phyloP scores from a whole-genome alignment of 805 yeast genomes.

The Nakazawaea holstii region DNA sequence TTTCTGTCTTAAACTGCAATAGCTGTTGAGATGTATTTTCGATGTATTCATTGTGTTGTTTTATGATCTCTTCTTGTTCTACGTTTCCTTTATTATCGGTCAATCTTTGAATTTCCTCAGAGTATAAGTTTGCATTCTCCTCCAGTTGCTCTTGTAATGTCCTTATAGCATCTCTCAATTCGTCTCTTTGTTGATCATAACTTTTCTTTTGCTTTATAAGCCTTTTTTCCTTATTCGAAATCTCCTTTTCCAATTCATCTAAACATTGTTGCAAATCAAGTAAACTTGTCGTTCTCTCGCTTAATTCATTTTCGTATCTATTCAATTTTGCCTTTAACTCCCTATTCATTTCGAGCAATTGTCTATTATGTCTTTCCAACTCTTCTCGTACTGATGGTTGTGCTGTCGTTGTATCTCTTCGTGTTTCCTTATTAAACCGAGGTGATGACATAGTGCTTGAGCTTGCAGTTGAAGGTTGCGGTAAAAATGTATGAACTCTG shows the following conservation, averaged over 20 bases:
- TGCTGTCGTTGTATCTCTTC: background rate
- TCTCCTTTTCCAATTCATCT: constrained; percentile 39
- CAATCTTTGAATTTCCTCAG: constrained; percentile 36
- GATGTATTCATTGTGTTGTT: background rate
- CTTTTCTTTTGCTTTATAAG: constrained; percentile 39
- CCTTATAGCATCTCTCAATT: constrained; percentile 54
- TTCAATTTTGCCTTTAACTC: background rate
- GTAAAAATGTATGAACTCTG: constrained; percentile 5
- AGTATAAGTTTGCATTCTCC: constrained; percentile 47
- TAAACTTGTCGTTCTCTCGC: constrained; percentile 39
- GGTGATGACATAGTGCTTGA: background rate
- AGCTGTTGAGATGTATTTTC: background rate
- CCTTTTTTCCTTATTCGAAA: constrained; percentile 39
- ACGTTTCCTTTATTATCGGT: constrained; percentile 14
- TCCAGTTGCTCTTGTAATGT: constrained; percentile 48
- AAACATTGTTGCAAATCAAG: constrained; percentile 39
- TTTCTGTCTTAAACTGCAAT: constrained; percentile 2
- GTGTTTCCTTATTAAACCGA: background rate
- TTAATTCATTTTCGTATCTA: constrained; percentile 25
- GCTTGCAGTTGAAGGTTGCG: background rate
- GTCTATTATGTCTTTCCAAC: constrained; percentile 5
- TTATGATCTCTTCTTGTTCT: background rate
- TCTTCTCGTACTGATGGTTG: background rate
- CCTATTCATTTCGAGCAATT: constrained; percentile 13
- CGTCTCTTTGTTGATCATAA: constrained; percentile 50